Conservation (phyloP, 2,329 filamentous ascomycete genomes). For the Dothideomycetidae sp. region DNA sequence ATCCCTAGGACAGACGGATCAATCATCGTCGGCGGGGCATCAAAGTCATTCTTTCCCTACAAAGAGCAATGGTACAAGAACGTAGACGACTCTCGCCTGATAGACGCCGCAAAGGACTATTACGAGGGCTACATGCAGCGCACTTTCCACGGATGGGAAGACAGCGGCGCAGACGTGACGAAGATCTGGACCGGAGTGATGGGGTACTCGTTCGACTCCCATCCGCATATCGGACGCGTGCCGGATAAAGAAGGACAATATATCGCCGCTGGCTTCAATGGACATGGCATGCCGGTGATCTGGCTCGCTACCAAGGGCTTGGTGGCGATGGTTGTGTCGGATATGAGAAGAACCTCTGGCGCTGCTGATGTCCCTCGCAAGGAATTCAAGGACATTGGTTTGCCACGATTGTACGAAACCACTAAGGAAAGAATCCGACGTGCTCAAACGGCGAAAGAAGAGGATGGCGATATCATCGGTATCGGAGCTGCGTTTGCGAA, state of each 20-base stretch:
- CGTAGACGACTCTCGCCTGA: slow-evolving; percentile 31
- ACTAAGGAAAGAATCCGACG: slow-evolving; percentile 12
- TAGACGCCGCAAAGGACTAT: slow-evolving; percentile 30
- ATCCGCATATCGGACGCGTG: slow-evolving; percentile 32
- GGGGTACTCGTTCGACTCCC: slow-evolving; percentile 15
- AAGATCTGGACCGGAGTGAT: slow-evolving; percentile 30
- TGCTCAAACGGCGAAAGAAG: slow-evolving; percentile 11
- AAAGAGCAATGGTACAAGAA: slow-evolving; percentile 32
- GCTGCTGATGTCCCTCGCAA: too few relatives aligned
- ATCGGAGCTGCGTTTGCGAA: too few relatives aligned
- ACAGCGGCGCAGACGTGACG: slow-evolving; percentile 25
- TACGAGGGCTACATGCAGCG: slow-evolving; percentile 37
- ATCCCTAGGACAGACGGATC: slow-evolving; percentile 33
- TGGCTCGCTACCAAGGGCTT: slow-evolving; percentile 29
- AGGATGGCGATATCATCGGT: slow-evolving; percentile 14
- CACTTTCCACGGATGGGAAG: slow-evolving; percentile 37
- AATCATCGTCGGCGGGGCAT: slow-evolving; percentile 32
- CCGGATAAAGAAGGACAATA: slow-evolving; percentile 29
- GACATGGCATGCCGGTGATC: slow-evolving; percentile 38
- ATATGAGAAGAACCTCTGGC: background rate
- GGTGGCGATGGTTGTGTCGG: slow-evolving; percentile 25
- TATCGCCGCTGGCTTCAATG: slow-evolving; percentile 37
- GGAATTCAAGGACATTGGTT: slow-evolving; percentile 11
- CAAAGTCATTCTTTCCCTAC: slow-evolving; percentile 22
- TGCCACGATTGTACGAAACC: slow-evolving; percentile 13